phyloP scores from a whole-genome alignment of 495 filamentous ascomycete genomes.

The Talaromyces adpressus region DNA sequence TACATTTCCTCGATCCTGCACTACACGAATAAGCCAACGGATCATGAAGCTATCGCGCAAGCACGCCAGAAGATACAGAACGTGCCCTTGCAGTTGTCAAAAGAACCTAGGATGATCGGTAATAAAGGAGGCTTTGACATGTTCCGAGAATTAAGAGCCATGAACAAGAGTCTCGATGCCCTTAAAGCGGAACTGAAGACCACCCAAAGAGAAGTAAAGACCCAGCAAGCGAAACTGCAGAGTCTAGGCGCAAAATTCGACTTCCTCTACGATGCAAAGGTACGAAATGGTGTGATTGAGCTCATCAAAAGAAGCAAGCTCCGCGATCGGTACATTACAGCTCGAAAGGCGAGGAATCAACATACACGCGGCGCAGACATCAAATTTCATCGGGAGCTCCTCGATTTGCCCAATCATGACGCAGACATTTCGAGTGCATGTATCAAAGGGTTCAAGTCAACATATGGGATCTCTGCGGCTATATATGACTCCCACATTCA shows the following conservation, averaged over 20 bases:
- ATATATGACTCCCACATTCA: not conserved
- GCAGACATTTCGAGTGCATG: no score
- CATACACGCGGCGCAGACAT: not conserved
- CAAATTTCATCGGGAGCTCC: not conserved
- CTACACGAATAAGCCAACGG: not conserved
- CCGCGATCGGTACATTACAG: not conserved
- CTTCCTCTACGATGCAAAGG: no score
- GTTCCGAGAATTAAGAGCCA: not conserved
- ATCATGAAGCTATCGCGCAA: not conserved
- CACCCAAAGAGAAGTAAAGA: no score
- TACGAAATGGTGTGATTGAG: not conserved
- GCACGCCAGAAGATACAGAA: not conserved
- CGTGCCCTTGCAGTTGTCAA: not conserved
- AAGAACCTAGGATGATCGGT: not conserved
- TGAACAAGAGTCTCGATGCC: not conserved
- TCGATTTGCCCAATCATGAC: not conserved
- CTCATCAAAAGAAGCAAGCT: not conserved
- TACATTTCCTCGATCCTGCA: not conserved
- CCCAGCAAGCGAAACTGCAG: no score
- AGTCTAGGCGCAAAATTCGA: no score
- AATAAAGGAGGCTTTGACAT: not conserved
- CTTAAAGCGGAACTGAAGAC: no score
- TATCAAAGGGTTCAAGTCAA: not conserved
- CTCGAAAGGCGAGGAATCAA: not conserved
- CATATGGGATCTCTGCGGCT: not conserved